phyloP scores from a whole-genome alignment of 2,329 filamentous ascomycete genomes.

The Trichoderma lentiforme region DNA sequence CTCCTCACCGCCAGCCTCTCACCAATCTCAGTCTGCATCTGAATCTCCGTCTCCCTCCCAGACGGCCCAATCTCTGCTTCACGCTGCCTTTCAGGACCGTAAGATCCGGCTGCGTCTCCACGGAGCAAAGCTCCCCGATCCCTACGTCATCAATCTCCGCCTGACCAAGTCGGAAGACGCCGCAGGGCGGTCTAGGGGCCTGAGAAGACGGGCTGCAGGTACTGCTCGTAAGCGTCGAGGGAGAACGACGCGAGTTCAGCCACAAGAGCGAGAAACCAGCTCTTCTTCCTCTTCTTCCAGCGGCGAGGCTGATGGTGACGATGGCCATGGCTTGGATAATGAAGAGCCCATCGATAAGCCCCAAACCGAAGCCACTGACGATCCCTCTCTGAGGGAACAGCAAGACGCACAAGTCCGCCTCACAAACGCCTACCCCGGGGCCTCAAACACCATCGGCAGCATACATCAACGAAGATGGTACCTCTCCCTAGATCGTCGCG shows the following conservation, averaged over 20 bases:
- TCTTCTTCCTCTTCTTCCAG: conserved; percentile 16
- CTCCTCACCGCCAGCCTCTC: conserved; percentile 28
- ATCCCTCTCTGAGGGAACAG: conserved; percentile 41
- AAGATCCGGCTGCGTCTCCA: conserved; percentile 57
- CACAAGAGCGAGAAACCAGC: conserved; percentile 25
- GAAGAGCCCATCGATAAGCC: conserved; percentile 14
- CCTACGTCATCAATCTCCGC: conserved; percentile 55
- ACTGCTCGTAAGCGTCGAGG: conserved; percentile 20
- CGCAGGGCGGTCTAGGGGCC: conserved; percentile 29
- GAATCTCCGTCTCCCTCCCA: conserved; percentile 23
- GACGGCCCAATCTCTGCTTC: conserved; percentile 47
- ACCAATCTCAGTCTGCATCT: conserved; percentile 19
- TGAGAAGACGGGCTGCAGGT: conserved; percentile 7
- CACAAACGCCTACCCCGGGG: conserved; percentile 65
- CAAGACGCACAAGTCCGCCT: conserved; percentile 50
- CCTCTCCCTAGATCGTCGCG: conserved; percentile 56
- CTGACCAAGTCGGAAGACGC: conserved; percentile 46
- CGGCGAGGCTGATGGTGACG: conserved; percentile 21
- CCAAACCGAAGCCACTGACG: conserved; percentile 6
- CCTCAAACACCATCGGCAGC: conserved; percentile 62
- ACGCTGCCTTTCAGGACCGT: conserved; percentile 48
- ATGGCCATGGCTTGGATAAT: not conserved
- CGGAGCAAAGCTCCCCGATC: conserved; percentile 49
- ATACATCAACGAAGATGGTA: conserved; percentile 67
- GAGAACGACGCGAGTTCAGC: not conserved